Base-by-base conservation (phyloP, 192 early-diverging fungal genomes). In the Mycoemilia scoparia region DNA sequence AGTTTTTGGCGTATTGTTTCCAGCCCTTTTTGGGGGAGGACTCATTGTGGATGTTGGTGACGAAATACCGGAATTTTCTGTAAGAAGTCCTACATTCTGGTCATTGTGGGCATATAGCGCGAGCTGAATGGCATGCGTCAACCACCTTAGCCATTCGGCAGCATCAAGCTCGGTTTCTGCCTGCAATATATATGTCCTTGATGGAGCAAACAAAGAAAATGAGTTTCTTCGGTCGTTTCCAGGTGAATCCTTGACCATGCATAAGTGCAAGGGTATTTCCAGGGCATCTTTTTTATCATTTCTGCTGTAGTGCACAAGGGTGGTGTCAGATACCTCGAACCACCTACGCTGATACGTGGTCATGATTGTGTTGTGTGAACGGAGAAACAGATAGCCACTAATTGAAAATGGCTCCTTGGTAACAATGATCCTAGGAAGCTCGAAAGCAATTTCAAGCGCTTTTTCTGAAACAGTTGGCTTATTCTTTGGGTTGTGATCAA, bases 151-250 rank as follows among this genome's bases (percentile, higher is more conserved):
- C 84, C 84, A 87, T 24, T 78, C 79, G 20, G 57, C 49, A 57
- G 84, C 61, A 14, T 80, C 76, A 15, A 60, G 44, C 32, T 66
- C 50, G 31, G 60, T 76, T 42, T 84, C 80, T 2, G 84, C 79
- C 41, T 87, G 84, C 35, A 87, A 38, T 2, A 76, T 54, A 38
- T 74, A 71, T 5, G 74, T 64, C 19, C 79, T 69, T 46, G 69
- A 74, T 5, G 84, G 81, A 0, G 81, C 77, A 31, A 87, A 77
- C n/a, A 87, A 57, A 29, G 82, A 79, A 64, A 87, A 87, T 21
- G 72, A 69, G 36, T 75, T 76, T 17, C 81, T 67, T 12, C 81
- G 66, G 45, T 87, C 84, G 10, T 64, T 64, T 18, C 55, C 45
- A 22, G 64, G 55, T 4, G 67, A 60, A 0, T 43, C 59, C 34